Evolutionary conservation across 179 eudicot genomes (phyloP), one percentile per base, ranked within the genome.

Genomic region (Amaranthus tricolor): DNA sequence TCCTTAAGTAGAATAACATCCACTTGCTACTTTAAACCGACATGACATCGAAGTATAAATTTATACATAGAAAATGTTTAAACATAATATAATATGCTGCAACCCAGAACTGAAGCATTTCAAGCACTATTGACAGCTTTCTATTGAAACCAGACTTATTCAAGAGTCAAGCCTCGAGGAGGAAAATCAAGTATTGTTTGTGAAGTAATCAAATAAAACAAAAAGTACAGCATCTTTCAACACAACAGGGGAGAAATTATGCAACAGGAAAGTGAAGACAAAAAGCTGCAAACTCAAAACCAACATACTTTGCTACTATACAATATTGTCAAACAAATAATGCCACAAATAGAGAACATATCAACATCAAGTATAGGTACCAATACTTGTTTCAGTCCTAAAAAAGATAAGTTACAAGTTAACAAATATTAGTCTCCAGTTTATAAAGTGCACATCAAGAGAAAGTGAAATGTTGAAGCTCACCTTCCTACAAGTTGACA

Each of bases 401-500:
- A 16, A 55, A 49, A 56, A 11, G 52, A 43, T 11, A 60, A 58
- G 56, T 53, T 21, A 68, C 40, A 62, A 6, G 52, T 17, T 13
- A 21, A 61, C 7, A 20, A 68, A 15, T 16, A 50, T 15, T 53
- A 12, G 8, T 53, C 7, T 15, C 15, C 6, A 44, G 40, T 21
- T 19, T 7, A 40, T 40, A 50, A 31, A 49, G 48, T 48, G 44
- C 15, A 58, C 20, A 63, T 51, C 50, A 60, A 53, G 8, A 60
- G 45, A 71, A 66, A 54, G 49, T 50, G 66, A 43, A 51, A 56
- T 44, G 62, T 68, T n/a, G 70, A 62, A 76, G 66, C 75, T 79
- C 82, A 91, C 98, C 98, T 94, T 94, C 79, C 98, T 82, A 84
- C 98, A 94, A 63, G 98, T 94, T 64, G 96, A 86, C 98, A 94